These are phyloP conservation scores for Zymoseptoria brevis DNA, from an alignment of 2,329 filamentous ascomycete genomes.

Conservation along the genomic window DNA sequence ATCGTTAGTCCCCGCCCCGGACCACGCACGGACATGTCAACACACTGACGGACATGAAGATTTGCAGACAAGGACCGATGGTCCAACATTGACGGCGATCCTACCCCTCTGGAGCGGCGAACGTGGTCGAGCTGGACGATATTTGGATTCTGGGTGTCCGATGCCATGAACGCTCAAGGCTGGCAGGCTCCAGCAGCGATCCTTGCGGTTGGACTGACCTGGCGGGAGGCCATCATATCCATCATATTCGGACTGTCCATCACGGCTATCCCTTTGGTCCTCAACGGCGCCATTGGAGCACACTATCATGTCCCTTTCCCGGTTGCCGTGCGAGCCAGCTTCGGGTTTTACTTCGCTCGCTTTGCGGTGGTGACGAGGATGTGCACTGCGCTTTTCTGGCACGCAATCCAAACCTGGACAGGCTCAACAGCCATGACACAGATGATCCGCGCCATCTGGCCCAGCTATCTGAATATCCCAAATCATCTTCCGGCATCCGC, in stretches of 20 bases:
- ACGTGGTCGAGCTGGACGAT: conserved; percentile 39
- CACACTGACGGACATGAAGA: no score
- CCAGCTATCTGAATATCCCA: conserved; percentile 45
- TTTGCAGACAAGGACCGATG: conserved; percentile 34
- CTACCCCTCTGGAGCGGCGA: conserved; percentile 38
- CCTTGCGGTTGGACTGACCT: conserved; percentile 40
- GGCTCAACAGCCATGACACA: conserved; percentile 48
- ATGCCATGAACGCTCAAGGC: conserved; percentile 39
- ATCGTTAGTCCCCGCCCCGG: conserved; percentile 17
- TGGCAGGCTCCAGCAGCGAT: conserved; percentile 36
- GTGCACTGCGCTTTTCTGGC: conserved; percentile 53
- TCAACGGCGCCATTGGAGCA: conserved; percentile 40
- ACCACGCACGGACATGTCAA: no score
- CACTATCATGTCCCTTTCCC: conserved; percentile 50
- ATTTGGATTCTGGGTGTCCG: conserved; percentile 40
- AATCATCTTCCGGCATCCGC: conserved; percentile 45
- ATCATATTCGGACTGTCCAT: conserved; percentile 30
- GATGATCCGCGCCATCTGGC: conserved; percentile 52
- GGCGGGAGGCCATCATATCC: conserved; percentile 30
- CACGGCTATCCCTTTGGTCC: conserved; percentile 21
- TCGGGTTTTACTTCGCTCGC: conserved; percentile 52
- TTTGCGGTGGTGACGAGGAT: conserved; percentile 47
- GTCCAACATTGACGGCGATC: conserved; percentile 41
- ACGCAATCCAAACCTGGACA: conserved; percentile 59
- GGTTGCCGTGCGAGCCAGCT: conserved; percentile 48